Evolutionary conservation across 2,329 filamentous ascomycete species (phyloP).

Genomic region (Lecanicillium sp.): DNA sequence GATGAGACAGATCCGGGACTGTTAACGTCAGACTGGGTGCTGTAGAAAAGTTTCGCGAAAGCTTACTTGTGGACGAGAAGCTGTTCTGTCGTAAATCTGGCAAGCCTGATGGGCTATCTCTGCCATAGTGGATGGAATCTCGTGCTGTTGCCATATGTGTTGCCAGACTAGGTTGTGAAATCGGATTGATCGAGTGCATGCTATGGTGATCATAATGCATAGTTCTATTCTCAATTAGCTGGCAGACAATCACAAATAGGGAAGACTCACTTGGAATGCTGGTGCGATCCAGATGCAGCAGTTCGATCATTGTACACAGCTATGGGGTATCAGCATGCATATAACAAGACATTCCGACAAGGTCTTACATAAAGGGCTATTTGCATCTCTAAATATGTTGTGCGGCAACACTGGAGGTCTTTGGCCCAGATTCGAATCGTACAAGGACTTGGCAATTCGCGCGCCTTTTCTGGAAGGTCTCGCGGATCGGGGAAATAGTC

Average conservation of each 20-base stretch:
- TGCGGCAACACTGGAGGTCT: not conserved
- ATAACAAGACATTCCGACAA: not conserved
- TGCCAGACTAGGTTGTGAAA: slow-evolving; percentile 1
- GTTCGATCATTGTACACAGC: slow-evolving; percentile 6
- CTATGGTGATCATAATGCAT: not conserved
- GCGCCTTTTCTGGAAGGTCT: not conserved
- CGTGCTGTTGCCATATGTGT: not conserved
- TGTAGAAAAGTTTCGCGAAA: not conserved
- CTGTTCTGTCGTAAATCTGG: slow-evolving; percentile 5
- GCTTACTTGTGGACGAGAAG: slow-evolving; percentile 1
- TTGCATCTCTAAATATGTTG: not conserved
- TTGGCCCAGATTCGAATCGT: not conserved
- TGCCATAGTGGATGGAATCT: slow-evolving; percentile 1
- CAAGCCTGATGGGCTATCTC: slow-evolving; percentile 3
- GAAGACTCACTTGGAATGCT: slow-evolving; percentile 2
- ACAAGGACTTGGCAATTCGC: not conserved
- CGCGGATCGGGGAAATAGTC: not conserved
- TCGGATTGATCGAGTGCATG: slow-evolving; percentile 8
- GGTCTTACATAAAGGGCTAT: not conserved
- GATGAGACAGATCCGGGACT: not conserved
- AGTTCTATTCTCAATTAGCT: not conserved
- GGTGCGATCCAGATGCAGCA: not conserved
- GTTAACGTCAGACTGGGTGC: not conserved
- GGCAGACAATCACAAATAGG: too few species aligned
- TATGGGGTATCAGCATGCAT: not conserved